Evolutionary conservation across 2,329 filamentous ascomycete species (phyloP), one percentile per base, ranked within the genome.

Genomic region (Ilyonectria mors-panacis): DNA sequence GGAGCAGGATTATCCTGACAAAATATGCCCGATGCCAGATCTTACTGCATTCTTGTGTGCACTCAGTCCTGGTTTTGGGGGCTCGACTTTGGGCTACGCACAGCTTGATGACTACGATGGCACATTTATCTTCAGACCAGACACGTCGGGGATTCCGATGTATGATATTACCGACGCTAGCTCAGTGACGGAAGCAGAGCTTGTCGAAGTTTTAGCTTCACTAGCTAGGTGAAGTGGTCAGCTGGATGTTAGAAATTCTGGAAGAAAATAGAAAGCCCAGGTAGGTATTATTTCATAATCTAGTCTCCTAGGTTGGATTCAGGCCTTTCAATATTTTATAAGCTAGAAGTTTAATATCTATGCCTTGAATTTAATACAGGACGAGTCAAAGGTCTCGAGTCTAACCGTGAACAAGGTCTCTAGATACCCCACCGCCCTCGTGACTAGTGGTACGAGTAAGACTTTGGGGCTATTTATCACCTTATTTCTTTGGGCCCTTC

Each of bases 21-120:
- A 68, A 35, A 21, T 57, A 6, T 68, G 58, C 7, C 50, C 67
- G 17, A 72, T 76, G 73, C 71, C 72, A 0, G 73, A 75, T 48
- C 63, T 76, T 61, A 72, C 70, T 2, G 64, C 63, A 8, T 70
- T 70, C 26, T 30, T 72, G 10, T 69, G 67, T 30, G 47, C 62
- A 13, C 67, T 74, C 21, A 51, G 65, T 19, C 70, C 69, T 6
- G 57, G 47, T 0, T 67, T 64, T 9, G 48, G 58, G 17, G 61
- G 60, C 4, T 50, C 70, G 10, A 66, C 35, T 2, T 12, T 44
- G 26, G 66, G 63, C 6, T 48, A 62, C 35, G 54, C 71, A 4
- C 50, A 64, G 6, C 50, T 69, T n/a, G 48, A 66, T 13, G 57
- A 67, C 23, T 44, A 60, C 2, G 67, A 65, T 2, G 71, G 68